Evolutionary conservation across 768 basidiomycete species (phyloP).

Genomic region (Tulasnella sp.): DNA sequence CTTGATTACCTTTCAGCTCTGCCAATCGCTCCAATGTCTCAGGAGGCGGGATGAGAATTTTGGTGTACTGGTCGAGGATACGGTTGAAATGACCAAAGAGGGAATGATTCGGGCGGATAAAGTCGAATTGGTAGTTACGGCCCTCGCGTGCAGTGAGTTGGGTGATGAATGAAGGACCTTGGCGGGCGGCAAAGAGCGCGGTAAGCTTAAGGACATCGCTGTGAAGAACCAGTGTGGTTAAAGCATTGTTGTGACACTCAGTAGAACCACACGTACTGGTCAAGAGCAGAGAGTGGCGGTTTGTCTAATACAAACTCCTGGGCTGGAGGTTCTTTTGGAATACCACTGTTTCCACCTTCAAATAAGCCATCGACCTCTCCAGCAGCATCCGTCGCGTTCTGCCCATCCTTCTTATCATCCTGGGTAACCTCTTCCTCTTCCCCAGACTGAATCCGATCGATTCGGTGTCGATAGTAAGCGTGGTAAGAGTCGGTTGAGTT

Average conservation of each 20-base stretch:
- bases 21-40: conserved; percentile 62
- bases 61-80: conserved; percentile 91
- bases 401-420: conserved; percentile 37
- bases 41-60: conserved; percentile 72
- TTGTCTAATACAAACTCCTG: conserved; percentile 77
- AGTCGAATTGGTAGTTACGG: conserved; percentile 96
- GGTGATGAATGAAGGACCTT: conserved; percentile 77
- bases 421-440: conserved; percentile 52
- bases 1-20: conserved; percentile 48
- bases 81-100: conserved; percentile 95
- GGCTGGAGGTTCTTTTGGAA: conserved; percentile 46
- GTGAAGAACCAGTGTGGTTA: conserved; percentile 10
- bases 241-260: neutral
- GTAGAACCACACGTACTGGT: conserved; percentile 56
- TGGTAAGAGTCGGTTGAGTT: conserved; percentile 96
- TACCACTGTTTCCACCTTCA: conserved; percentile 27
- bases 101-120: conserved; percentile 89
- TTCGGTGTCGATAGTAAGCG: conserved; percentile 90
- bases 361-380: conserved; percentile 7
- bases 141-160: conserved; percentile 80
- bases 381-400: conserved; percentile 25
- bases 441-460: conserved; percentile 71
- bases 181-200: conserved; percentile 87
- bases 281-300: conserved; percentile 78
- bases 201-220: conserved; percentile 96